phyloP scores from a whole-genome alignment of 768 basidiomycete species.

The Rhizopogon rudus region DNA sequence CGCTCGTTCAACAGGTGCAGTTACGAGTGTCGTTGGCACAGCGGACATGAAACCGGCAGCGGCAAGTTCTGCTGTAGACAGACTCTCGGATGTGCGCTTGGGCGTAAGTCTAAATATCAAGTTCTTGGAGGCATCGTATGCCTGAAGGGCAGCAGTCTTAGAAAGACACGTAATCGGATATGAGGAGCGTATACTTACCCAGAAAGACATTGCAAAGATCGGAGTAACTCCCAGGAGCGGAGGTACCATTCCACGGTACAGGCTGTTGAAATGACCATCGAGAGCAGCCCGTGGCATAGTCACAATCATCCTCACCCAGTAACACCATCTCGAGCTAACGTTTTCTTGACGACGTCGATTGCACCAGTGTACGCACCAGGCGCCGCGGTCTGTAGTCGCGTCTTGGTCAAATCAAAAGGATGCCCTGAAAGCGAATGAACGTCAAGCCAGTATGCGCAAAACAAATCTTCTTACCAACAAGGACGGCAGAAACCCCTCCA shows the following conservation, averaged over 20 bases:
- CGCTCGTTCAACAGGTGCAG: constrained; percentile 95
- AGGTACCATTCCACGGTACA: constrained; percentile 92
- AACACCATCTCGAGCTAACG: constrained; percentile 85
- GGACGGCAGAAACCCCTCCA: constrained; percentile 82
- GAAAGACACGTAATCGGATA: background rate
- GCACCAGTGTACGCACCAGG: constrained; percentile 89
- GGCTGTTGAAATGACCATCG: constrained; percentile 33
- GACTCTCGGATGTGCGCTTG: constrained; percentile 53
- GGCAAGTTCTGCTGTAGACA: constrained; percentile 81
- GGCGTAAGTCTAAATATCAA: constrained; percentile 78
- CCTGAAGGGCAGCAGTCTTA: constrained; percentile 40
- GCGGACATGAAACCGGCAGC: constrained; percentile 93
- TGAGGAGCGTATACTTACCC: constrained; percentile 49
- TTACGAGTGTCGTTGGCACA: constrained; percentile 84
- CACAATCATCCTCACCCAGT: constrained; percentile 55
- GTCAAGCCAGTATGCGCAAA: background rate
- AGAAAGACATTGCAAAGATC: constrained; percentile 97
- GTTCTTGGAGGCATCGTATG: constrained; percentile 89
- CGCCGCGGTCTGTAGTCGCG: constrained; percentile 89
- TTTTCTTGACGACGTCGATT: constrained; percentile 89
- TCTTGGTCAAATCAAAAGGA: constrained; percentile 96
- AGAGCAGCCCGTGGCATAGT: constrained; percentile 1
- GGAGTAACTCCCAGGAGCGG: constrained; percentile 94
- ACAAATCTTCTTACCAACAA: constrained; percentile 64
- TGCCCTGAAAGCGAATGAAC: constrained; percentile 55